Evolutionary conservation across 1,139 yeast species (phyloP), one percentile per base, ranked within the genome.

Genomic region (Lodderomyces pseudojiufengensis): DNA sequence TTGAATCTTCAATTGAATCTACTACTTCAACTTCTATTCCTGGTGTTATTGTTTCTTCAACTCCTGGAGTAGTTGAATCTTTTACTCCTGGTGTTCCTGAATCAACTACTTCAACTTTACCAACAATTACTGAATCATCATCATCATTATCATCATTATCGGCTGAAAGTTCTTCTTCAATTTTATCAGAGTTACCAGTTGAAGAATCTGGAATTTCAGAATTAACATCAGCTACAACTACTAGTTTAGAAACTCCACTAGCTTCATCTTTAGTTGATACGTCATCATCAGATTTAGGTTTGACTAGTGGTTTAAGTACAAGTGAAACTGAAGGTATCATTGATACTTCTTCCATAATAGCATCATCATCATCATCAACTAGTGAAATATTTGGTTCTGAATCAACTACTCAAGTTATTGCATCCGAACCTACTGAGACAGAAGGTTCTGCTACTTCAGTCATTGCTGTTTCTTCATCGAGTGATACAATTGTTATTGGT

Each of bases 101-200:
- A 24, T 22, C 35, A 27, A 27, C 43, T 18, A 18, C 20, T 18
- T 18, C 20, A 16, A 26, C 25, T 11, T 9, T 11, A 14, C 12
- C 24, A 10, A 21, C 41, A 20, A 29, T 36, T 16, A 13, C 44
- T 11, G 36, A 22, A 23, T 15, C 34, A 16, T 9, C 25, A 24
- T 22, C 35, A 26, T 27, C 46, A 27, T 34, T 36, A 8, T 24
- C 27, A 16, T 16, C 39, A 15, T 15, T 27, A 18, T 13, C 27
- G n/a, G n/a, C 30, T n/a, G 23, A 15, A n/a, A 11, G 23, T 18
- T 16, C 30, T 5, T n/a, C 30, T n/a, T 9, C 24, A 22, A 22
- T n/a, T 22, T 22, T n/a, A 9, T 11, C 27, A 11, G 27, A 13
- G 8, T 24, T 24, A 13, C 21, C 24, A 7, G 24, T 21, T 4